Conservation (phyloP, 495 filamentous ascomycete species). For the Lichenothelia convexa region DNA sequence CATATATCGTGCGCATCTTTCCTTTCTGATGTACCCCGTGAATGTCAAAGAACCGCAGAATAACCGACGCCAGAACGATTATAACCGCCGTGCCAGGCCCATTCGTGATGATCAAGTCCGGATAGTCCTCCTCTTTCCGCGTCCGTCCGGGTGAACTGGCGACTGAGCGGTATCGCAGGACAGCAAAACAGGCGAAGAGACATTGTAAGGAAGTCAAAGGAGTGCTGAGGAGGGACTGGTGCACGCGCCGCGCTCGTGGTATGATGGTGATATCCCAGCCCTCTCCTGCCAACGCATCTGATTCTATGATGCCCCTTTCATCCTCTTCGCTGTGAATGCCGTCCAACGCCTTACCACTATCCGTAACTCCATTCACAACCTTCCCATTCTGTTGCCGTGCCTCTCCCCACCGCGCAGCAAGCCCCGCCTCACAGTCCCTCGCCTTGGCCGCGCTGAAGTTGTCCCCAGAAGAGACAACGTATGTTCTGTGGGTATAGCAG, state of each 20-base stretch:
- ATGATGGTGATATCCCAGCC: conserved; percentile 41
- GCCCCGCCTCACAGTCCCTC: conserved; percentile 36
- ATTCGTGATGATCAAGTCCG: conserved; percentile 68
- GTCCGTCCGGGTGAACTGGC: background rate
- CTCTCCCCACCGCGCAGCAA: conserved; percentile 6
- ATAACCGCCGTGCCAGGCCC: conserved; percentile 78
- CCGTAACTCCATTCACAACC: conserved; percentile 1
- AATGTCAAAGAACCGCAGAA: conserved; percentile 43
- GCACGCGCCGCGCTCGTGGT: conserved; percentile 53
- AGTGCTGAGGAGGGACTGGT: conserved; percentile 56
- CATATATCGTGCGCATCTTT: conserved; percentile 55
- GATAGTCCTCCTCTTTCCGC: conserved; percentile 16
- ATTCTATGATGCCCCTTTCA: conserved; percentile 1
- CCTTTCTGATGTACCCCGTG: conserved; percentile 19
- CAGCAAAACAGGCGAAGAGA: conserved; percentile 28
- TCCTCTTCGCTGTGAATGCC: conserved; percentile 1
- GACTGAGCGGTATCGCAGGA: conserved; percentile 18
- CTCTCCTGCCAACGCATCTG: conserved; percentile 8
- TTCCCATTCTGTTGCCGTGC: conserved; percentile 4
- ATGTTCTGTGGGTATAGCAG: conserved; percentile 51
- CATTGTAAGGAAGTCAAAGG: conserved; percentile 40
- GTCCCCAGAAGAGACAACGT: conserved; percentile 64
- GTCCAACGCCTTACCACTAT: conserved; percentile 1
- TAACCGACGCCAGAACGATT: conserved; percentile 46
- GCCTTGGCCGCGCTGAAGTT: conserved; percentile 49